phyloP scores from a whole-genome alignment of 2,329 filamentous ascomycete genomes.

The Cercospora nicotianae region DNA sequence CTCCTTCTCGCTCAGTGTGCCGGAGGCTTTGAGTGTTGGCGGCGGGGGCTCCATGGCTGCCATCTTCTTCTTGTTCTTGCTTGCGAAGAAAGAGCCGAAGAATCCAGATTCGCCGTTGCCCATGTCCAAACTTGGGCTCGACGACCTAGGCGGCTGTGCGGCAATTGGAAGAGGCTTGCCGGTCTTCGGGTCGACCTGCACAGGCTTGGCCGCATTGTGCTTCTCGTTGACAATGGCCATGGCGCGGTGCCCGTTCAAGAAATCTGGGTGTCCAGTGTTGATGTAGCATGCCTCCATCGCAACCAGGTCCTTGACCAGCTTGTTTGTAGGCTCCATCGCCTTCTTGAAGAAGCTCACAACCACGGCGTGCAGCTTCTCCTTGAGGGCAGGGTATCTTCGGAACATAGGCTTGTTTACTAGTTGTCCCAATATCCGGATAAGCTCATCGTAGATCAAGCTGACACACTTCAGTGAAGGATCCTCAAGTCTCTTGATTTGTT shows the following conservation, averaged over 20 bases:
- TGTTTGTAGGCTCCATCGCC: conserved; percentile 96
- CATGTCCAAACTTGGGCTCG: conserved; percentile 71
- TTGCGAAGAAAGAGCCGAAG: conserved; percentile 97
- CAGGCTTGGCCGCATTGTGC: conserved; percentile 76
- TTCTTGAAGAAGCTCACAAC: conserved; percentile 97
- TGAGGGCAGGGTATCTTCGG: conserved; percentile 86
- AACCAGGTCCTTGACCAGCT: conserved; percentile 89
- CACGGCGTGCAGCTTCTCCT: conserved; percentile 93
- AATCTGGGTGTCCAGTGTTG: conserved; percentile 97
- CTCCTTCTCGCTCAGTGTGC: conserved; percentile 90
- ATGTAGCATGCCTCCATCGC: conserved; percentile 96
- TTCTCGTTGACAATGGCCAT: conserved; percentile 98
- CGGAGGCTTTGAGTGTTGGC: conserved; percentile 88
- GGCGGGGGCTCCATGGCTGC: conserved; percentile 98
- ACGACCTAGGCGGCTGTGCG: conserved; percentile 65
- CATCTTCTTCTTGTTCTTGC: conserved; percentile 99
- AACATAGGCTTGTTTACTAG: conserved; percentile 86
- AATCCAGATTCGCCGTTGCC: conserved; percentile 63
- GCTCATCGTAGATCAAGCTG: conserved; percentile 92
- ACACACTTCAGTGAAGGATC: conserved; percentile 98
- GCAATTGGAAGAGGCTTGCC: conserved; percentile 80
- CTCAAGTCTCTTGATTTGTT: conserved; percentile 94
- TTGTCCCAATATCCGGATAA: conserved; percentile 91
- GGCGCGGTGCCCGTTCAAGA: conserved; percentile 91
- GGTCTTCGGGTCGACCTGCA: conserved; percentile 97